Evolutionary conservation across 2,329 filamentous ascomycete species (phyloP), one percentile per base, ranked within the genome.

Genomic region (Fulvia fulva): DNA sequence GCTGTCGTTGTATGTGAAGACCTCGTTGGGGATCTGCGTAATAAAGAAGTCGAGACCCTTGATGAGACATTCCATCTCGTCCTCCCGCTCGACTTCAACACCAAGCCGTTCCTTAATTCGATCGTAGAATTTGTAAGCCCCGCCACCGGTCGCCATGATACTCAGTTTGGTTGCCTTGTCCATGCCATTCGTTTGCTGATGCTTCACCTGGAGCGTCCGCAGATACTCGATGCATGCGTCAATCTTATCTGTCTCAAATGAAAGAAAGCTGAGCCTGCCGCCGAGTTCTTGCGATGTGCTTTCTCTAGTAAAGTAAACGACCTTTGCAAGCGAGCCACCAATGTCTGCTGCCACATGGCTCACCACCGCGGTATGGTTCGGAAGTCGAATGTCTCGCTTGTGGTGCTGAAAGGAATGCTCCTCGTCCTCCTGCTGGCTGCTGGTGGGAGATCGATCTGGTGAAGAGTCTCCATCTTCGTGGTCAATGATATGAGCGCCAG

Each of bases 271-370:
- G 55, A 99, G 81, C 23, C 94, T 87, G 56, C 94, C 94, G 56
- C 94, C 94, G 51, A 89, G 87, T 67, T 92, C 88, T 26, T 67
- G 60, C 19, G 66, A 46, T n/a, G 60, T 65, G 25, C 68, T 68
- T 75, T 97, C 94, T 64, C 90, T 89, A 19, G 92, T 94, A 72
- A 97, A 97, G 79, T 97, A 99, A 60, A 99, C 94, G 47, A 99
- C 85, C 78, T 99, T 99, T 65, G 91, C 92, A 32, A 99, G 81
- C 16, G 92, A 96, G 65, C 94, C 94, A 64, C 94, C 94, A 74
- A 99, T 97, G 90, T 99, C 94, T 60, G 97, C 88, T 54, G 94
- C 94, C 67, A 99, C 90, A 79, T 99, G 94, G 78, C 91, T 97
- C 66, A 99, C 93, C 8, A 96, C 87, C 11, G 89, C 89, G 12